These are phyloP conservation scores for Capsella rubella DNA, from an alignment of 441 rosid species.

Conservation along the genomic window DNA sequence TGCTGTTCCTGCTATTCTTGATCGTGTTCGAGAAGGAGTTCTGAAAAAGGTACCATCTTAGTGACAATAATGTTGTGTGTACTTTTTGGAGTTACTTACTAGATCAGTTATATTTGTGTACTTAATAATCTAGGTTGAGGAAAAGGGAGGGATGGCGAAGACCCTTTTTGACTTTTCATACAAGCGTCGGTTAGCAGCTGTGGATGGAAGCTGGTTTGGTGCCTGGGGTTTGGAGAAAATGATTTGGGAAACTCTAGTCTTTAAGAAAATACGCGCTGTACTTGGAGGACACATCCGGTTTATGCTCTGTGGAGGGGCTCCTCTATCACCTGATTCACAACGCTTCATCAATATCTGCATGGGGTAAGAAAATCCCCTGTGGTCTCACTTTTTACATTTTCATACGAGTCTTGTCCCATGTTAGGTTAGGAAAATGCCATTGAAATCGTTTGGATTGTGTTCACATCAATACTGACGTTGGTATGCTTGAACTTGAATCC, in stretches of 20 bases:
- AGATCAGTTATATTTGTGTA: conserved; percentile 20
- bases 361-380: conserved; percentile 60
- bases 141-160: conserved; percentile 76
- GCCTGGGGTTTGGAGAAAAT: conserved; percentile 88
- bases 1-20: conserved; percentile 91
- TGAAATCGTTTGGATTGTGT: neutral
- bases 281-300: conserved; percentile 83
- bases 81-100: conserved; percentile 16
- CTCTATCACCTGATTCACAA: conserved; percentile 86
- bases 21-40: conserved; percentile 89
- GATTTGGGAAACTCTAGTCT: conserved; percentile 78
- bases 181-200: conserved; percentile 72
- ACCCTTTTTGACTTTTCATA: conserved; percentile 73
- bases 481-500: neutral
- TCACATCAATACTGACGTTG: neutral
- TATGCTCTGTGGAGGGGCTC: conserved; percentile 95
- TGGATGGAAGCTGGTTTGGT: conserved; percentile 97
- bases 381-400: conserved; percentile 11
- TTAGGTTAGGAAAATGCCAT: neutral
- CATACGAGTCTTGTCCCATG: conserved; percentile 13
- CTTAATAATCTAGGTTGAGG: conserved; percentile 62
- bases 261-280: conserved; percentile 66
- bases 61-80: neutral
- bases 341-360: conserved; percentile 92
- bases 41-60: conserved; percentile 64